These are phyloP conservation scores for Pleurotus djamor DNA, from an alignment of 768 basidiomycete species.

Conservation along the genomic window DNA sequence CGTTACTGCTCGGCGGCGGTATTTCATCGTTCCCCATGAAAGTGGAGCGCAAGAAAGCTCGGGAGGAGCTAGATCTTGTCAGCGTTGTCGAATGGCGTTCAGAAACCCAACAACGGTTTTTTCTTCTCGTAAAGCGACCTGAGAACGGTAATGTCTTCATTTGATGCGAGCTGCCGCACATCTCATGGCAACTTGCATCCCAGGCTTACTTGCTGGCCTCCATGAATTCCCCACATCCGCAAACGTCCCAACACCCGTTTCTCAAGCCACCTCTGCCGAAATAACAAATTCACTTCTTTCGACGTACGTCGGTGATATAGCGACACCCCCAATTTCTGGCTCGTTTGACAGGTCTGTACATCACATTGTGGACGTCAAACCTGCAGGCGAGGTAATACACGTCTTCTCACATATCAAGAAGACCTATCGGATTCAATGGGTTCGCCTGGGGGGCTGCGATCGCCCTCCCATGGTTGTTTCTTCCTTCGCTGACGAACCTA, in stretches of 20 bases:
- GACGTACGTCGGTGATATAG: slow-evolving; percentile 33
- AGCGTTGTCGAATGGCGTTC: slow-evolving; percentile 81
- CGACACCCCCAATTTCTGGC: background rate
- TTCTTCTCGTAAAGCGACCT: slow-evolving; percentile 80
- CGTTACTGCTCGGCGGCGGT: slow-evolving; percentile 31
- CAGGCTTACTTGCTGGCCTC: slow-evolving; percentile 88
- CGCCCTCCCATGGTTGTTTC: slow-evolving; percentile 17
- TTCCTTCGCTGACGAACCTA: slow-evolving; percentile 7
- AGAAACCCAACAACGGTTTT: slow-evolving; percentile 42
- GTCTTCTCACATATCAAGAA: slow-evolving; percentile 91
- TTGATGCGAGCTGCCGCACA: slow-evolving; percentile 8
- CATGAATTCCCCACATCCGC: slow-evolving; percentile 80
- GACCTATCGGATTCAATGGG: slow-evolving; percentile 78
- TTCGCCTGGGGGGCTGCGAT: slow-evolving; percentile 56
- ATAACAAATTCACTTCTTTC: slow-evolving; percentile 34
- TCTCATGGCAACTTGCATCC: slow-evolving; percentile 3
- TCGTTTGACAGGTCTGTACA: slow-evolving; percentile 24
- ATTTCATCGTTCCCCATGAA: slow-evolving; percentile 91
- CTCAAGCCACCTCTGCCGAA: slow-evolving; percentile 25
- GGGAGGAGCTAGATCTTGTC: slow-evolving; percentile 84
- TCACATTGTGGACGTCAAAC: slow-evolving; percentile 42
- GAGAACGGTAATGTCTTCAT: slow-evolving; percentile 58
- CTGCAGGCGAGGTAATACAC: slow-evolving; percentile 69
- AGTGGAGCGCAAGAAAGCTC: slow-evolving; percentile 73
- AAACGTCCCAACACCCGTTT: slow-evolving; percentile 46